These are phyloP conservation scores for Parmelia sp. DNA, from an alignment of 495 filamentous ascomycete genomes.

Conservation along the genomic window DNA sequence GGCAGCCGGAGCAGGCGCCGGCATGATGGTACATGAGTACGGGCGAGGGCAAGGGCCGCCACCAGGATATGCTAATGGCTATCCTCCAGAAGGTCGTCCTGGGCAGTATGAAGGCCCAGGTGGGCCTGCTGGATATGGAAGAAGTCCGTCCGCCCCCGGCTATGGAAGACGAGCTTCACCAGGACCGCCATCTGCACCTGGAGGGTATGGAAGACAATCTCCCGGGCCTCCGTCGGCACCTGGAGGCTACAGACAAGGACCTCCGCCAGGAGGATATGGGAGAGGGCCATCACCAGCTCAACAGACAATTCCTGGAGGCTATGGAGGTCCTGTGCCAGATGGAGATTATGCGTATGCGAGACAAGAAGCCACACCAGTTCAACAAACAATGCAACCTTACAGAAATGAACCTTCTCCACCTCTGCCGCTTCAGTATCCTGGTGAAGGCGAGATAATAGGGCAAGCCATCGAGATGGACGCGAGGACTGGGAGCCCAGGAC, in stretches of 20 bases:
- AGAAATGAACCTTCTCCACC: conserved; percentile 51
- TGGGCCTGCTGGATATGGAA: conserved; percentile 21
- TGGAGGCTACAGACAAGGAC: conserved; percentile 21
- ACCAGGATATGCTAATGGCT: conserved; percentile 36
- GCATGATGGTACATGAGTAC: conserved; percentile 30
- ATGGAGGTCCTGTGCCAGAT: conserved; percentile 28
- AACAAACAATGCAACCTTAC: conserved; percentile 9
- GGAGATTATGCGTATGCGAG: conserved; percentile 34
- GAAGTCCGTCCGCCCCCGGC: conserved; percentile 27
- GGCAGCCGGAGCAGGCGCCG: conserved; percentile 26
- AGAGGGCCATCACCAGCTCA: background rate
- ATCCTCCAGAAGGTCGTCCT: conserved; percentile 29
- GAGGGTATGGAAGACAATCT: conserved; percentile 41
- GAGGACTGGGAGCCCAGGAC: conserved; percentile 44
- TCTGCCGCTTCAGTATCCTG: conserved; percentile 44
- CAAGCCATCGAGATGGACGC: conserved; percentile 83
- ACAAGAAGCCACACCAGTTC: conserved; percentile 22
- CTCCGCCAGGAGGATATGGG: conserved; percentile 6
- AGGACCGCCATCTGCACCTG: conserved; percentile 27
- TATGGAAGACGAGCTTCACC: conserved; percentile 36
- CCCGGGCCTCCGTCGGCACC: conserved; percentile 23
- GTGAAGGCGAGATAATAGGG: conserved; percentile 46
- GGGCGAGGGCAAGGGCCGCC: conserved; percentile 44
- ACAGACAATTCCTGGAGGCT: conserved; percentile 24
- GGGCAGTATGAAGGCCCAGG: conserved; percentile 27